Base-by-base conservation (phyloP, 2,329 filamentous ascomycete species). In the Aspergillus unguis region DNA sequence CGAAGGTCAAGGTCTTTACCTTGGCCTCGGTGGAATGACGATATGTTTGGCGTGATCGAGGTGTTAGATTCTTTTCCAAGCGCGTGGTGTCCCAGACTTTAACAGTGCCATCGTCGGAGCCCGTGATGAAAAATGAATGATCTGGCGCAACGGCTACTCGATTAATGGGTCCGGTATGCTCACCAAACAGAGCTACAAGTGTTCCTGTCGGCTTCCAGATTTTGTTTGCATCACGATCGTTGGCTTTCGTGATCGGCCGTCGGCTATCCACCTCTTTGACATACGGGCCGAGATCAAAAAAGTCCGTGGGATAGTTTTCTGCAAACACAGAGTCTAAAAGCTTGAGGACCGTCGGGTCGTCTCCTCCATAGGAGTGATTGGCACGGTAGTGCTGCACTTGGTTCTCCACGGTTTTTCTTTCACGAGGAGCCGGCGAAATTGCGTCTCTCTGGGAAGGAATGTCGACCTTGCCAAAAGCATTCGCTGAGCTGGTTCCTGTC, bases 51-150 rank as follows among this genome's bases (percentile, higher is more conserved):
- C 92, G 82, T 28, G 94, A 91, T 40, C 91, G 84, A 63, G 95
- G 88, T 0, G 89, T 87, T 45, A 97, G 84, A 66, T 96, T 97
- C 41, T 91, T 87, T 72, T 99, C 94, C 5, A 99, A 79, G 26
- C 94, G 83, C 27, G 85, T 85, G 27, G 90, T 87, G 72, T 99
- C 94, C 94, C 94, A 99, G 4, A 99, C 81, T 65, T 90, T 95
- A 52, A 96, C 89, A 5, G 83, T 85, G 2, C 94, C 90, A 70
- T 99, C 94, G 64, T 96, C 90, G 7, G 92, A 92, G 5, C 86
- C 92, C 1, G 94, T 97, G 52, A 96, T 81, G 71, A 99, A 99
- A 74, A 99, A 99, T 4, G 86, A 77, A 68, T 99, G 92, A 65
- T 99, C 94, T 0, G 92, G 90, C 1, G 94, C 86, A 6, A 90